Evolutionary conservation across 176 grass and related monocot genomes (phyloP).

Genomic region (Phragmites australis): DNA sequence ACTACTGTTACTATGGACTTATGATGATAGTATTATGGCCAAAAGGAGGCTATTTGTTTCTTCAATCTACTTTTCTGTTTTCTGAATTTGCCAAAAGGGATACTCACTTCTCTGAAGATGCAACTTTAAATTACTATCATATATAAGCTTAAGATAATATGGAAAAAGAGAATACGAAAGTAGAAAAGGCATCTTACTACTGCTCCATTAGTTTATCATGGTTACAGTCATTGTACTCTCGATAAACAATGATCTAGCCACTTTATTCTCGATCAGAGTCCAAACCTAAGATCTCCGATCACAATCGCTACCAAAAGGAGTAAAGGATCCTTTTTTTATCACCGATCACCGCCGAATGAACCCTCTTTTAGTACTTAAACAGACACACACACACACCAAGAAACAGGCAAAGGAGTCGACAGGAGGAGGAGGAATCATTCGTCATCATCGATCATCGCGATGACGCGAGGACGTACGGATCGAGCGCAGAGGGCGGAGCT

Average conservation of each 20-base stretch:
- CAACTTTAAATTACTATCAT: background rate
- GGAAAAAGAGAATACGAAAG: background rate
- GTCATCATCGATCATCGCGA: background rate
- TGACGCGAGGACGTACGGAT: slow-evolving; percentile 44
- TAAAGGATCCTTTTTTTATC: background rate
- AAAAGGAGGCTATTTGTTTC: background rate
- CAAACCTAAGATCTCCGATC: background rate
- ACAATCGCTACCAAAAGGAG: background rate
- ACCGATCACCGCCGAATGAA: slow-evolving; percentile 4
- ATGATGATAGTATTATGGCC: background rate
- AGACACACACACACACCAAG: background rate
- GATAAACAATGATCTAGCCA: background rate
- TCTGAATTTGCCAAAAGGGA: background rate
- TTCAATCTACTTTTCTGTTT: background rate
- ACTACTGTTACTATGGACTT: background rate
- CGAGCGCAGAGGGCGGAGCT: slow-evolving; percentile 47
- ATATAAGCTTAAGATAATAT: background rate
- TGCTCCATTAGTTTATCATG: slow-evolving; percentile 20
- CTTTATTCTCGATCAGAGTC: background rate
- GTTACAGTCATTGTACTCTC: background rate
- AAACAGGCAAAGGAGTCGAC: background rate
- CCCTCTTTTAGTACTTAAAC: background rate
- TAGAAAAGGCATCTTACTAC: background rate
- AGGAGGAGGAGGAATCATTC: background rate
- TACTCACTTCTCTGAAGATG: background rate